These are phyloP conservation scores for Massarina eburnea DNA, from an alignment of 2,329 filamentous ascomycete genomes.

Conservation along the genomic window DNA sequence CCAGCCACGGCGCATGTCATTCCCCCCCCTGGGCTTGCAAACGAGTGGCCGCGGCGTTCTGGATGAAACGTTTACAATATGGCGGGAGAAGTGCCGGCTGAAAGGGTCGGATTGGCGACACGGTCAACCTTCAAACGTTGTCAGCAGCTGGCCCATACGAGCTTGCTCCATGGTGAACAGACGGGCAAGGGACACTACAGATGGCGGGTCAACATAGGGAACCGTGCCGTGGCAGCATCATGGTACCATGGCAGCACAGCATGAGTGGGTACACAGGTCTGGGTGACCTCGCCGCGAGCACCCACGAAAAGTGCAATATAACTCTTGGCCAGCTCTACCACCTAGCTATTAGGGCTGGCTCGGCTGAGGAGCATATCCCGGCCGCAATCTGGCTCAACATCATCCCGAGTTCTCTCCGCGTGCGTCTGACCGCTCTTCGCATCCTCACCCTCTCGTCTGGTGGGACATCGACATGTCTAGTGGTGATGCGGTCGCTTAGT, in stretches of 20 bases:
- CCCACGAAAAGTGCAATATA: conserved; percentile 18
- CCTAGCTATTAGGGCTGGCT: conserved; percentile 14
- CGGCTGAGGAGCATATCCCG: conserved; percentile 17
- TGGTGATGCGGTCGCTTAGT: conserved; percentile 31
- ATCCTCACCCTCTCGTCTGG: conserved; percentile 11
- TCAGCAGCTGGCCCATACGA: neutral
- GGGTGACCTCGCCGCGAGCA: too few relatives aligned
- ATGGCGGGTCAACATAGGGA: too few relatives aligned
- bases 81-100: conserved; percentile 33
- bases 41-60: neutral
- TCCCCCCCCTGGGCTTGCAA: too few relatives aligned
- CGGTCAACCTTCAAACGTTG: neutral
- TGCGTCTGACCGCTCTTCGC: conserved; percentile 5
- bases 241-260: too few relatives aligned
- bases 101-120: conserved; percentile 19
- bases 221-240: too few relatives aligned
- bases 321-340: conserved; percentile 16
- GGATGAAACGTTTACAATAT: conserved; percentile 13
- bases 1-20: too few relatives aligned
- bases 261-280: too few relatives aligned
- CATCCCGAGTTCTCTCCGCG: conserved; percentile 11
- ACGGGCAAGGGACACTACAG: too few relatives aligned
- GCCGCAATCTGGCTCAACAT: conserved; percentile 31
- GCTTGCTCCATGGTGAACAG: neutral
- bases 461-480: conserved; percentile 19